Percentiles rank a stretch among this genome's conserved stretches.
Conservation (phyloP, 2,329 filamentous ascomycete species). For the Neopestalotiopsis clavispora region DNA sequence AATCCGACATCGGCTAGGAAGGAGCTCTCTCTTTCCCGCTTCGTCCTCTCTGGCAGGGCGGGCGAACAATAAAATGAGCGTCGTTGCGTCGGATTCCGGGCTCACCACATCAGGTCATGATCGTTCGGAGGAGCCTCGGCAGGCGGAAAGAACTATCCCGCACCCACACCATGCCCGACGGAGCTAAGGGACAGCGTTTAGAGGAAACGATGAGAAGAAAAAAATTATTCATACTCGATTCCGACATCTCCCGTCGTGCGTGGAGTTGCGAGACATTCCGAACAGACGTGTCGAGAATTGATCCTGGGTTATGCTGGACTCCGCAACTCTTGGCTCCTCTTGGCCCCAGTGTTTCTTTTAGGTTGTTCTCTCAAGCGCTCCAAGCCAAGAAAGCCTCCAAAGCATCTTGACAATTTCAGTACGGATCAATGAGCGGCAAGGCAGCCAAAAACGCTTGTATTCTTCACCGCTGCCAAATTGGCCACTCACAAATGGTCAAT, state of each 20-base stretch:
- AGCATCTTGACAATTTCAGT: not conserved
- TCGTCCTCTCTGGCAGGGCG: not conserved
- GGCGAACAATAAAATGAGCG: not conserved
- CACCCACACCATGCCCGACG: not conserved
- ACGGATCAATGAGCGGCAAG: not conserved
- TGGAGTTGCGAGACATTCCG: not conserved
- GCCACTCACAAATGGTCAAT: not conserved
- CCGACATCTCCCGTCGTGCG: conserved; percentile 4
- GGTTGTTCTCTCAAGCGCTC: not conserved
- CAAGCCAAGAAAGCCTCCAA: too few relatives aligned
- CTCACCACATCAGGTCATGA: conserved; percentile 2
- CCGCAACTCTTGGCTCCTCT: not conserved
- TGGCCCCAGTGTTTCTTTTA: not conserved
- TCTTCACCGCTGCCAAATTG: conserved; percentile 16
- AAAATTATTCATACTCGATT: not conserved
- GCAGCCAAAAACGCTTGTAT: not conserved
- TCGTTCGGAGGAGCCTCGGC: conserved; percentile 1
- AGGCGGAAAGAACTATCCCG: not conserved
- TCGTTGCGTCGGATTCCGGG: not conserved
- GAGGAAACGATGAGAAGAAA: not conserved
- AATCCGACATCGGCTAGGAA: not conserved
- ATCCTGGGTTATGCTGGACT: not conserved
- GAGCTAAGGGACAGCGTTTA: not conserved
- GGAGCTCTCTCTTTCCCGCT: not conserved
- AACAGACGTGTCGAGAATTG: not conserved